A percentile compares a stretch with the other conserved stretches of the same genome.
These are phyloP conservation scores for Smithsoniella earleae DNA, from an alignment of 163 green algal genomes.

Conservation along the genomic window DNA sequence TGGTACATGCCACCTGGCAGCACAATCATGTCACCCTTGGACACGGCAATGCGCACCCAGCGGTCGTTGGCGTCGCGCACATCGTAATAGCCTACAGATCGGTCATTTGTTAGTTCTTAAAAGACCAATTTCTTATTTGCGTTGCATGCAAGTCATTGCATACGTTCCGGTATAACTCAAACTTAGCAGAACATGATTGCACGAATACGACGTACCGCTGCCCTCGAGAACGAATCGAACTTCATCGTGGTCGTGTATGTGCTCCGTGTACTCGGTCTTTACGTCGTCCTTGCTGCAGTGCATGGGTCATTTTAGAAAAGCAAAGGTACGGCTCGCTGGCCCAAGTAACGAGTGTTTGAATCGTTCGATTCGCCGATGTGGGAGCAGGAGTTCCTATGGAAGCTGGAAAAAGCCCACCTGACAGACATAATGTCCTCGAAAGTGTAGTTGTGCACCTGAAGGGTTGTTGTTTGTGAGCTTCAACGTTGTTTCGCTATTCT, in stretches of 20 bases:
- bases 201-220: slow-evolving; percentile 49
- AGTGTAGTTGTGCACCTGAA: slow-evolving; percentile 58
- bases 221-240: slow-evolving; percentile 73
- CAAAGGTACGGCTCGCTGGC: too few relatives aligned
- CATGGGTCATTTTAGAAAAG: too few relatives aligned
- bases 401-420: too few relatives aligned
- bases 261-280: slow-evolving; percentile 66
- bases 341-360: too few relatives aligned
- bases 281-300: too few relatives aligned
- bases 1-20: slow-evolving; percentile 95
- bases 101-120: too few relatives aligned
- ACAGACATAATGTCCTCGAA: slow-evolving; percentile 82
- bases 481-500: not conserved
- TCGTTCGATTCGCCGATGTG: too few relatives aligned
- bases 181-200: too few relatives aligned
- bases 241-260: slow-evolving; percentile 79
- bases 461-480: not conserved
- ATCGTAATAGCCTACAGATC: slow-evolving; percentile 90
- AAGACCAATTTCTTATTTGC: too few relatives aligned
- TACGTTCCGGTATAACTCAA: too few relatives aligned
- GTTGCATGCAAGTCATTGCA: too few relatives aligned
- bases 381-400: too few relatives aligned
- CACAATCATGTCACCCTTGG: slow-evolving; percentile 79
- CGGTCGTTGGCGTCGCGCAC: slow-evolving; percentile 75
- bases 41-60: slow-evolving; percentile 78